Evolutionary conservation across 2,329 filamentous ascomycete genomes (phyloP).

Genomic region (Colletotrichum zoysiae): DNA sequence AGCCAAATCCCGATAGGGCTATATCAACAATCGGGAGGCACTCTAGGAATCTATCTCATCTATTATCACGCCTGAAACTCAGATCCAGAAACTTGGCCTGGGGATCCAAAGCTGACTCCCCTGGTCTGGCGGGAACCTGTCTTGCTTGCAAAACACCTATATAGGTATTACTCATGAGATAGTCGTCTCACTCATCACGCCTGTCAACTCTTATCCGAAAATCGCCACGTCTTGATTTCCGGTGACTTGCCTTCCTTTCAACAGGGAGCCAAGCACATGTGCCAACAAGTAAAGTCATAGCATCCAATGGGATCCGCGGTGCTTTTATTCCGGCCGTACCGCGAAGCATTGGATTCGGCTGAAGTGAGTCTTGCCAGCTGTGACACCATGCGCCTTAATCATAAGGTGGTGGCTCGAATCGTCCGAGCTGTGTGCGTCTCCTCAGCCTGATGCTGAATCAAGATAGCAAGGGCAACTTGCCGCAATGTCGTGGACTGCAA

Average conservation of each 20-base stretch:
- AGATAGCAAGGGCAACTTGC: not conserved
- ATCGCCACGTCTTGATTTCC: not conserved
- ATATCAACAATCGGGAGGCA: not conserved
- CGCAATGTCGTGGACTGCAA: not conserved
- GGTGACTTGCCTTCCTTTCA: not conserved
- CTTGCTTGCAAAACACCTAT: not conserved
- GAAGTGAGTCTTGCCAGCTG: slow-evolving; percentile 13
- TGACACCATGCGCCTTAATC: not conserved
- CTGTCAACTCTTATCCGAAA: not conserved
- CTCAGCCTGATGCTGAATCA: slow-evolving; percentile 2
- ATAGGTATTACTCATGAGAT: not conserved
- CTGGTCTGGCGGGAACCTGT: too few relatives aligned
- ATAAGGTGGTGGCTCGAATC: slow-evolving; percentile 4
- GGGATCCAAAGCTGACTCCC: not conserved
- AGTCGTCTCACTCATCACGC: not conserved
- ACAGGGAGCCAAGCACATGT: not conserved
- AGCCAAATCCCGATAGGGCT: not conserved
- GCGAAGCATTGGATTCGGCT: slow-evolving; percentile 9
- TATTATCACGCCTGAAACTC: slow-evolving; percentile 5
- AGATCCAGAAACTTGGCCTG: not conserved
- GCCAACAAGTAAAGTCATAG: not conserved
- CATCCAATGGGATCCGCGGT: not conserved
- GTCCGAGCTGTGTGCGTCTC: slow-evolving; percentile 9
- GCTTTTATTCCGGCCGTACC: not conserved
- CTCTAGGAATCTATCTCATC: not conserved